Base-by-base conservation (phyloP, 2,329 filamentous ascomycete species). In the Venturia nashicola region DNA sequence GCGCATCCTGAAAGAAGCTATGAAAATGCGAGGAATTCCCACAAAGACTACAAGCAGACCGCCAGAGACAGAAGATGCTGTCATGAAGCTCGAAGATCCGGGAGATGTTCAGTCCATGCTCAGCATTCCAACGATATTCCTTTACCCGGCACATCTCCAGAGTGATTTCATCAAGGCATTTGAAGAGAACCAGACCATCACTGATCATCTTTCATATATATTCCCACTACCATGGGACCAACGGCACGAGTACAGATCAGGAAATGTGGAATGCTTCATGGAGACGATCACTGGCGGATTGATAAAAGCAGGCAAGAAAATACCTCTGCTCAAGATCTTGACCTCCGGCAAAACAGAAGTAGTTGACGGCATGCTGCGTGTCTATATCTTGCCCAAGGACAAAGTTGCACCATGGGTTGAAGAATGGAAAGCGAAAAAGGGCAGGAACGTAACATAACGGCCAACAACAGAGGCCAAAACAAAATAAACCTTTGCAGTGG, bases 111-210 rank as follows among this genome's bases (percentile, higher is more conserved):
- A 81, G 32, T 91, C 88, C 68, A 80, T 81, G 0, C 80, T 99
- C 1, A 80, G 80, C 3, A 90, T 97, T 70, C 94, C 94, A 0
- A 82, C 88, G 0, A 81, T 97, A 66, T 77, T 99, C 64, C 79
- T 99, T 64, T 99, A 99, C 74, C 93, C 94, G 5, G 78, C 87
- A 67, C 82, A 90, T 66, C 80, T 88, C 59, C 86, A 97, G 78
- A 89, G 86, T 1, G 94, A 99, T 74, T 94, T 99, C 70, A 83
- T 99, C 75, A 96, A 96, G 78, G 84, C 84, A 0, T 94, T 96
- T 70, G 81, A 82, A 62, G 94, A 97, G 79, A 84, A 82, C 65
- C 86, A 94, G 69, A 82, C 82, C 18, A 79, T 97, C 36, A 81
- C 80, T 8, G 86, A 93, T 68, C 92, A 97, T 74, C 79, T 99